Evolutionary conservation across 805 yeast species (phyloP), one percentile per base, ranked within the genome.

Genomic region (Saturnispora galanensis): DNA sequence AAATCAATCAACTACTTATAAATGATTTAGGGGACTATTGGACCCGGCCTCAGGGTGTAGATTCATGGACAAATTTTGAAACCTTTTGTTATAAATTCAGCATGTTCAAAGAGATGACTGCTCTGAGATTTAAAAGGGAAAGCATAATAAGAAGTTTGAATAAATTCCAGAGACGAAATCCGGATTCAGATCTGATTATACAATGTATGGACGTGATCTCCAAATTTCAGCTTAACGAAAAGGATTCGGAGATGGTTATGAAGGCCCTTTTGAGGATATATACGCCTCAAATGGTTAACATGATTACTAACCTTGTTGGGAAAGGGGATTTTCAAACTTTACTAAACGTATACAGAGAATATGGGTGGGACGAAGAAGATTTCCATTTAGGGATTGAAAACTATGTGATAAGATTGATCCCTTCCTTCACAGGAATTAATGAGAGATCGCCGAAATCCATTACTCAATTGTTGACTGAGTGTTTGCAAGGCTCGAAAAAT

Each of bases 371-470:
- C 17, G 16, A 33, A 10, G 33, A 31, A 8, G 45, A 42, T 36
- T 35, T 42, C 10, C 13, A 15, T 6, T 12, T 13, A n/a, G 45
- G 36, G 35, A 41, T 35, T 41, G 21, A 35, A 9, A 26, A 34
- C 9, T 15, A 30, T 3, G 34, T 39, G 10, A 16, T 16, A 15
- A 34, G 15, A 31, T 30, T 16, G 31, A 13, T 32, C 6, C 37
- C 37, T 8, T 5, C 18, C 13, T 32, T 39, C 11, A 37, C 21
- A 12, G 10, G 26, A 32, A 21, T 39, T 6, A 39, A 39, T 39
- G 42, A 39, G 21, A 39, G 37, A n/a, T 32, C 35, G 10, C 34
- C 35, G 12, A 39, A 39, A 26, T 32, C 37, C n/a, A 39, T 39
- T 31, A 10, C 28, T 28, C 21, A 16, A n/a, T 33, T 39, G 26